phyloP scores from a whole-genome alignment of 2,329 filamentous ascomycete genomes.

The Didymosphaeria variabile region DNA sequence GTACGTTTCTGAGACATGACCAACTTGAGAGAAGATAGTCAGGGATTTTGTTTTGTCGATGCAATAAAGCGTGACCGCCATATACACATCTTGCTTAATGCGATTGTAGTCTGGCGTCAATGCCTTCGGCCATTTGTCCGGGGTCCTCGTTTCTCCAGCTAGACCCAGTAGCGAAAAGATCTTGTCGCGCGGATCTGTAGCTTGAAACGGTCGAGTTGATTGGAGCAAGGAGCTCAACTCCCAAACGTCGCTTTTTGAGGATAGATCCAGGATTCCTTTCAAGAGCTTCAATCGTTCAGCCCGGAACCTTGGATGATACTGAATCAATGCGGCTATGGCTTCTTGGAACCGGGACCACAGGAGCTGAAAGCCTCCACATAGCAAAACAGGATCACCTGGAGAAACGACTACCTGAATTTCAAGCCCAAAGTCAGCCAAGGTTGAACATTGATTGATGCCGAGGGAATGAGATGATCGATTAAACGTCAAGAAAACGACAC shows the following conservation, averaged over 20 bases:
- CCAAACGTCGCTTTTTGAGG: constrained; percentile 14
- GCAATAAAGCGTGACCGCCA: constrained; percentile 15
- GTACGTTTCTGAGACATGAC: background rate
- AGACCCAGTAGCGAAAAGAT: constrained; percentile 18
- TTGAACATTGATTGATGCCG: background rate
- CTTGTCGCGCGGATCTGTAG: constrained; percentile 19
- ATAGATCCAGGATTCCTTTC: constrained; percentile 16
- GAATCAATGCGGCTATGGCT: background rate
- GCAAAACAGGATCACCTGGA: constrained; percentile 16
- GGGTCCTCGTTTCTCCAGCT: constrained; percentile 10
- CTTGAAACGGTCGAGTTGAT: constrained; percentile 13
- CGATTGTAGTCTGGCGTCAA: constrained; percentile 17
- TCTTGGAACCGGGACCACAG: constrained; percentile 17
- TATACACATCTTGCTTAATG: constrained; percentile 12
- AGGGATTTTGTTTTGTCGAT: constrained; percentile 11
- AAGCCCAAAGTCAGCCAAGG: background rate
- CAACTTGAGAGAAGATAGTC: constrained; percentile 15
- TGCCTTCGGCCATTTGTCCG: constrained; percentile 13
- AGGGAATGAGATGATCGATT: background rate
- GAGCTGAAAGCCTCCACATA: constrained; percentile 12
- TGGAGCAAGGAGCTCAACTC: constrained; percentile 14
- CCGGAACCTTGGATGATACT: constrained; percentile 2
- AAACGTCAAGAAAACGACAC: background rate
- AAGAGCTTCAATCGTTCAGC: constrained; percentile 13
- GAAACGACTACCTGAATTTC: constrained; percentile 10